Base-by-base conservation (phyloP, 2,329 filamentous ascomycete species). In the Aspergillus spinulosporus region DNA sequence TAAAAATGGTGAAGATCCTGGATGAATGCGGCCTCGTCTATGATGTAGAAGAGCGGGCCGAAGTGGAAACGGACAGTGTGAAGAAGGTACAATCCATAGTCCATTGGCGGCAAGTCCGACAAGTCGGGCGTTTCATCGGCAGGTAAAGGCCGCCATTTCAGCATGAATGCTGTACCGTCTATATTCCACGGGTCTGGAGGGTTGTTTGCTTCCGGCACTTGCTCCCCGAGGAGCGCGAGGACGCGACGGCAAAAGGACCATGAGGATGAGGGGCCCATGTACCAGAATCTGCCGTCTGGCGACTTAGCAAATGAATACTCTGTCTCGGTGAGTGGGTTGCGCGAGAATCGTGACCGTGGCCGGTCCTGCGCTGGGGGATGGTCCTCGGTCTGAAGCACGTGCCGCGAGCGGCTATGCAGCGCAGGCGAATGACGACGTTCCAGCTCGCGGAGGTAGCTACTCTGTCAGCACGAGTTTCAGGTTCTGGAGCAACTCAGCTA, bases 41-140 rank as follows among this genome's bases (percentile, higher is more conserved):
- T 81, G 2, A 84, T 68, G 49, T 83, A 80, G 21, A 82, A 81
- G 3, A 83, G 64, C 31, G 82, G 80, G 3, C 78, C 76, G 55
- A 80, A 82, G 57, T 83, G 79, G 42, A 83, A 84, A 52, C 83
- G 82, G 56, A 83, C 80, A 0, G 80, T 77, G 58, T 82, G 82
- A 66, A 83, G 78, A 3, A 84, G 66, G 51, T 79, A 83, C 4
- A 80, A 68, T 3, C 79, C 78, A 60, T 80, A 76, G 60, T 84
- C 81, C 0, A 78, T 70, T 1, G 77, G 80, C 0, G 82, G 82
- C 21, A 84, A 66, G 12, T 72, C 26, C 66, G 8, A 21, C 21
- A 21, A 21, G 50, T 72, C 72, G 11, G 69, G 67, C 39, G 51
- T 59, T 64, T 65, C 62, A 21, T 68, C 62, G 7, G 55, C 42